Conservation (phyloP, 2,329 filamentous ascomycete genomes). For the Harringtonia aguacate region DNA sequence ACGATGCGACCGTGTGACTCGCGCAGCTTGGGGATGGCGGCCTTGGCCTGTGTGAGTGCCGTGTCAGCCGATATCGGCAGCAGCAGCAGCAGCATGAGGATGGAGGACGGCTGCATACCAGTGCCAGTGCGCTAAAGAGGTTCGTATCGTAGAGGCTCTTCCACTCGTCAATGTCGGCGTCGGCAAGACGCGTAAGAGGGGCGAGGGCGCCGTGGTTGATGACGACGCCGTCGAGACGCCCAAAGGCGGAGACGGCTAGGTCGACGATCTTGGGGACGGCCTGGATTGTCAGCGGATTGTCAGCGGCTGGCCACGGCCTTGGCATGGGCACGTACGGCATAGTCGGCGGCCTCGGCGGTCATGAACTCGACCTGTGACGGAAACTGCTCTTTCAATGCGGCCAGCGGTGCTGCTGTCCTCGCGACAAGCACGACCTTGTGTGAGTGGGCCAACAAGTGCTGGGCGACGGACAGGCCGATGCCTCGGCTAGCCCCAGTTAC, state of each 20-base stretch:
- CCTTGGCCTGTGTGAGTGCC: conserved; percentile 45
- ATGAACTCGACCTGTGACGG: conserved; percentile 43
- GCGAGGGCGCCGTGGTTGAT: conserved; percentile 78
- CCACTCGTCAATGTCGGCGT: conserved; percentile 65
- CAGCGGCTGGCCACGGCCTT: background rate
- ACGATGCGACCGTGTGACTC: conserved; percentile 60
- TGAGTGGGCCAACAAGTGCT: conserved; percentile 36
- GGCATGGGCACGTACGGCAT: background rate
- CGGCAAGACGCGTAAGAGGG: conserved; percentile 61
- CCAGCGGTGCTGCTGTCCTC: conserved; percentile 37
- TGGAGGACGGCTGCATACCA: conserved; percentile 38
- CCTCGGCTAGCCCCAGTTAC: conserved; percentile 56
- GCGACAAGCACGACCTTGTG: conserved; percentile 52
- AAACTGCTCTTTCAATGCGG: conserved; percentile 38
- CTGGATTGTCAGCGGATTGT: conserved; percentile 18
- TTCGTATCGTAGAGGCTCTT: conserved; percentile 69
- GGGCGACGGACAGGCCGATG: conserved; percentile 46
- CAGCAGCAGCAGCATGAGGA: too few relatives aligned
- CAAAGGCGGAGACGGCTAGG: conserved; percentile 56
- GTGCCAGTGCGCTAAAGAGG: conserved; percentile 69
- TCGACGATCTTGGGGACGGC: conserved; percentile 52
- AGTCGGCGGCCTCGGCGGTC: conserved; percentile 42
- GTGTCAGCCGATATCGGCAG: too few relatives aligned
- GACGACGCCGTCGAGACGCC: conserved; percentile 67
- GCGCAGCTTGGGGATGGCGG: conserved; percentile 58